Evolutionary conservation across 106 monocot species (phyloP).

Genomic region (Iris macrosiphon): DNA sequence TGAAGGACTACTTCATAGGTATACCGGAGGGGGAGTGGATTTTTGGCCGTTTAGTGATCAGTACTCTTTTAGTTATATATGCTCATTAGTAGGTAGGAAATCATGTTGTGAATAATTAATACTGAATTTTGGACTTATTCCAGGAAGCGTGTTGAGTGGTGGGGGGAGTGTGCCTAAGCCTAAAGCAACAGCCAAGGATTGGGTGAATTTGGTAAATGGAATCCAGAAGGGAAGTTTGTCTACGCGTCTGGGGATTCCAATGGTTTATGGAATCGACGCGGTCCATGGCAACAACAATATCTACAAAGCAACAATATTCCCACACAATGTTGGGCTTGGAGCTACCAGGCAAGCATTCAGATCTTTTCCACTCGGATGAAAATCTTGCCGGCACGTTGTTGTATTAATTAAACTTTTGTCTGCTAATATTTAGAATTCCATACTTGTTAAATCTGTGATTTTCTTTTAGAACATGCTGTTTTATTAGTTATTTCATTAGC

Average conservation of each 20-base stretch:
- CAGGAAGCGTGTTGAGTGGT: slow-evolving; percentile 67
- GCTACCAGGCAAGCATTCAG: slow-evolving; percentile 47
- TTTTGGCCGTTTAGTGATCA: too few species aligned
- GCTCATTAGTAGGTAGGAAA: too few species aligned
- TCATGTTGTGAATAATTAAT: too few species aligned
- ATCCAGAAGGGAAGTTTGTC: slow-evolving; percentile 45
- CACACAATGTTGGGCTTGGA: slow-evolving; percentile 66
- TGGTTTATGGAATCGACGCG: slow-evolving; percentile 78
- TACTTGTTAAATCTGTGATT: too few species aligned
- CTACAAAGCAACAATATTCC: slow-evolving; percentile 69
- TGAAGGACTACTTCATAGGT: slow-evolving; percentile 59
- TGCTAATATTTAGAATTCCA: too few species aligned
- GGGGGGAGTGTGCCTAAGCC: slow-evolving; percentile 57
- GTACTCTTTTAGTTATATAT: too few species aligned
- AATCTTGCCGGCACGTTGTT: too few species aligned
- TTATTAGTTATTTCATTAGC: too few species aligned
- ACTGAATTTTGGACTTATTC: too few species aligned
- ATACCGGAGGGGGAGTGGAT: background rate
- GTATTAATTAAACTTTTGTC: too few species aligned
- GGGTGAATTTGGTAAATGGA: slow-evolving; percentile 46
- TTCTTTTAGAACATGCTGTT: too few species aligned
- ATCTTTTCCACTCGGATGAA: background rate
- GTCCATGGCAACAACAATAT: slow-evolving; percentile 78
- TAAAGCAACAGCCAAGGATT: slow-evolving; percentile 35
- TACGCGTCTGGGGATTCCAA: slow-evolving; percentile 61